A percentile compares a stretch with the other conserved stretches of the same genome.
These are phyloP conservation scores for Gyrodon lividus DNA, from an alignment of 768 basidiomycete genomes.

Conservation along the genomic window DNA sequence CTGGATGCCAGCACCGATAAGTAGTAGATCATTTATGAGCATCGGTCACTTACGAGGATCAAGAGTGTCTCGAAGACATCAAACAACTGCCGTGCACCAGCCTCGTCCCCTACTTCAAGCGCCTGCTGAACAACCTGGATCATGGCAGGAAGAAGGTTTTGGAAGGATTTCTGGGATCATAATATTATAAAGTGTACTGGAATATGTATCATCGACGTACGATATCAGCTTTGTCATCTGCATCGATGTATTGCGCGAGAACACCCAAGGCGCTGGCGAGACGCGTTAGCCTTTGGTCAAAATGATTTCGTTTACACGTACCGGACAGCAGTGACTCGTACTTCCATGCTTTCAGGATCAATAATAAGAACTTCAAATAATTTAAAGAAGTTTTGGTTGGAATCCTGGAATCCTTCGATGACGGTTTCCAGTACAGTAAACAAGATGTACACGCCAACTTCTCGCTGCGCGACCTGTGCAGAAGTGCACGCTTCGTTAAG, in stretches of 20 bases:
- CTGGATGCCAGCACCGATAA: constrained; percentile 37
- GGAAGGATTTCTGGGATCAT: constrained; percentile 71
- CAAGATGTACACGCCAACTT: constrained; percentile 88
- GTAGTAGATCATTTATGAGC: neutral
- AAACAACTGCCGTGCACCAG: constrained; percentile 82
- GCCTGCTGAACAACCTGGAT: constrained; percentile 85
- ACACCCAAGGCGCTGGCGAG: constrained; percentile 74
- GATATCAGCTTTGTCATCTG: constrained; percentile 83
- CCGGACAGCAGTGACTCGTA: constrained; percentile 88
- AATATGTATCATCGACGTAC: constrained; percentile 44
- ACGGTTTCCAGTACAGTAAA: constrained; percentile 91
- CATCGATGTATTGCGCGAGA: constrained; percentile 89
- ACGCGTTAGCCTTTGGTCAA: constrained; percentile 5
- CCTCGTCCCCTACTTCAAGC: constrained; percentile 76
- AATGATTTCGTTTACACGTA: constrained; percentile 28
- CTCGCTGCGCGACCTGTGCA: constrained; percentile 69
- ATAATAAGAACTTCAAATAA: constrained; percentile 69
- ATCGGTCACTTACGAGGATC: constrained; percentile 63
- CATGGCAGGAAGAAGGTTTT: constrained; percentile 82
- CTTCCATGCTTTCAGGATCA: constrained; percentile 87
- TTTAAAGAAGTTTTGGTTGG: constrained; percentile 71
- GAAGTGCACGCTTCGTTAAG: constrained; percentile 77
- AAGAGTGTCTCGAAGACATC: constrained; percentile 95
- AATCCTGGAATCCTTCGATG: constrained; percentile 83
- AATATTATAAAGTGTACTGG: neutral